Percentiles rank a stretch among this genome's conserved stretches.
phyloP scores from a whole-genome alignment of 2,329 filamentous ascomycete species.

The Calcarisporium arbuscula region DNA sequence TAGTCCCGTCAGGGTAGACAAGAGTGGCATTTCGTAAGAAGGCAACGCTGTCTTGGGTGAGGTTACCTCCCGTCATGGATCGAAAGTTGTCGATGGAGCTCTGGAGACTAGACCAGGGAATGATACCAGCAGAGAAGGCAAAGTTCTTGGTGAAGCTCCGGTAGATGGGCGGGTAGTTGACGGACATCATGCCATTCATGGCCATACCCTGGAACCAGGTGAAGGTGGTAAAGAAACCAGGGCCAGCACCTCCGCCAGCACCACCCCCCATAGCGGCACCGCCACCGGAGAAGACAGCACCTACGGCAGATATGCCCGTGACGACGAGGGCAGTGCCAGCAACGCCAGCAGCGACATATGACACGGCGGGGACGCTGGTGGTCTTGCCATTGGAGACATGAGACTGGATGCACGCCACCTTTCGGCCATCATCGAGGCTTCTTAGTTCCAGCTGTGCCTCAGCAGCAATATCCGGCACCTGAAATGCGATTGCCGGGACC shows the following conservation, averaged over 20 bases:
- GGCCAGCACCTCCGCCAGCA: conserved; percentile 56
- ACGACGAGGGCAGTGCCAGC: conserved; percentile 76
- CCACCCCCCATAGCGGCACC: conserved; percentile 47
- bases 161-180: conserved; percentile 81
- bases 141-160: conserved; percentile 90
- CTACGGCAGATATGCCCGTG: conserved; percentile 64
- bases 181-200: conserved; percentile 93
- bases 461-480: conserved; percentile 83
- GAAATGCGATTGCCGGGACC: conserved; percentile 86
- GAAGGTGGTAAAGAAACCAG: conserved; percentile 78
- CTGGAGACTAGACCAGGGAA: conserved; percentile 80
- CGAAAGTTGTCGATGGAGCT: conserved; percentile 79
- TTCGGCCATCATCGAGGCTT: conserved; percentile 48
- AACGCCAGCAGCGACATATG: conserved; percentile 77
- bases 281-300: conserved; percentile 44
- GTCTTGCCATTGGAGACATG: conserved; percentile 84
- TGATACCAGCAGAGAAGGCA: conserved; percentile 78
- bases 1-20: conserved; percentile 58
- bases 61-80: conserved; percentile 72
- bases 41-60: conserved; percentile 70
- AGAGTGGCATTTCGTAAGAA: conserved; percentile 72
- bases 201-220: conserved; percentile 92
- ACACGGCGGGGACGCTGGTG: conserved; percentile 65
- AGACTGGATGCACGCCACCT: conserved; percentile 78
- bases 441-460: conserved; percentile 72